Evolutionary conservation across 2,329 filamentous ascomycete genomes (phyloP), one percentile per base, ranked within the genome.

Genomic region (Trichoderma harzianum): DNA sequence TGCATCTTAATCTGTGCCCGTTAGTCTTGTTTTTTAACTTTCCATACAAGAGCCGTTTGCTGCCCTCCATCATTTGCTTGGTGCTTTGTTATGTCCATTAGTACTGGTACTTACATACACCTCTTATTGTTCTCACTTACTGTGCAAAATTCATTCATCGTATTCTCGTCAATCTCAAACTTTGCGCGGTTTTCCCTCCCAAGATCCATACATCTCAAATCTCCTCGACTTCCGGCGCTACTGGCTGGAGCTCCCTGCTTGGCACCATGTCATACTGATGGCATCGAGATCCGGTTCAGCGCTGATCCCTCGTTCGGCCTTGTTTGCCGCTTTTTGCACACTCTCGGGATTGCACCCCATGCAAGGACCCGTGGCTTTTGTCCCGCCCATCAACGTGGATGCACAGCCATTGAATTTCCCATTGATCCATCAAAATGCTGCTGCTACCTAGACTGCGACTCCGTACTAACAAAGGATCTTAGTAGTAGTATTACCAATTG

Each of bases 351-450:
- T 14, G n/a, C 55, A 39, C 57, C 66, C 57, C 66, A 70, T 70
- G 68, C 68, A 70, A 70, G 68, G 68, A 64, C 60, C 68, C 68
- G 60, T 14, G 58, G 58, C 39, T 30, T 32, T 51, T 69, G 66
- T 69, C 26, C 55, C 66, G 66, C 64, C 62, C 53, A 67, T 67
- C 64, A 67, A 57, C 24, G 24, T 24, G 36, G 53, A 36, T 51
- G 66, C 51, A 24, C 64, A 67, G 51, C 32, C 51, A 66, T 43
- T n/a, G 36, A 43, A 18, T 43, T n/a, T 3, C 8, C 36, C 36
- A 55, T n/a, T 4, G 11, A 24, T 43, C 39, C 47, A 39, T 8
- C 61, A 47, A 12, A 36, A 36, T 8, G 28, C 32, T 3, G 18
- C 55, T 30, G 43, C 57, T 14, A 14, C 55, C 55, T 30, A 6